phyloP scores from a whole-genome alignment of 768 basidiomycete genomes.

The Suillus fuscotomentosus region DNA sequence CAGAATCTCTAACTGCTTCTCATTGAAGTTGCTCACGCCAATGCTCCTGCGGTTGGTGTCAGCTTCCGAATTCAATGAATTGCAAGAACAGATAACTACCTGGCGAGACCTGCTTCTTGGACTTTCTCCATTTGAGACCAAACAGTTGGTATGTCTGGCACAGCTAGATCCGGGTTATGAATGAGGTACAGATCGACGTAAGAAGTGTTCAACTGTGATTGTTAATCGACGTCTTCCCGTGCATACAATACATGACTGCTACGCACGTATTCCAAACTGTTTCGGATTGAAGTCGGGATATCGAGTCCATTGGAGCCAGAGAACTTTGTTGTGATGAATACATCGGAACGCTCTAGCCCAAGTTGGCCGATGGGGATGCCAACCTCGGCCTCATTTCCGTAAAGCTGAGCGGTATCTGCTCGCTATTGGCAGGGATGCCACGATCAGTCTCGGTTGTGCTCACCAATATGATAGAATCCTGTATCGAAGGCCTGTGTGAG shows the following conservation, averaged over 20 bases:
- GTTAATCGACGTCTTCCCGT: neutral
- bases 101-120: constrained; percentile 53
- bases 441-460: constrained; percentile 11
- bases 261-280: constrained; percentile 56
- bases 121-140: constrained; percentile 67
- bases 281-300: constrained; percentile 52
- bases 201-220: constrained; percentile 53
- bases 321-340: constrained; percentile 69
- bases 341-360: constrained; percentile 49
- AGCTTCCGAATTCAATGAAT: neutral
- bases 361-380: constrained; percentile 40
- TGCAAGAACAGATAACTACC: constrained; percentile 32
- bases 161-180: constrained; percentile 52
- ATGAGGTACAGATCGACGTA: constrained; percentile 76
- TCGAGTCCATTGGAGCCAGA: constrained; percentile 50
- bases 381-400: constrained; percentile 58
- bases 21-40: constrained; percentile 69
- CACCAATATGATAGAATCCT: constrained; percentile 66
- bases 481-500: constrained; percentile 62
- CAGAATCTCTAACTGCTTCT: constrained; percentile 53
- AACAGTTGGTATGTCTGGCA: constrained; percentile 56
- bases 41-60: constrained; percentile 48
- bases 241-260: neutral
- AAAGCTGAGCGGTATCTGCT: constrained; percentile 59
- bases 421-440: neutral